Percentiles rank a stretch among this genome's conserved stretches.
These are phyloP conservation scores for Trichoderma harzianum DNA, from an alignment of 2,329 filamentous ascomycete species.

Conservation along the genomic window DNA sequence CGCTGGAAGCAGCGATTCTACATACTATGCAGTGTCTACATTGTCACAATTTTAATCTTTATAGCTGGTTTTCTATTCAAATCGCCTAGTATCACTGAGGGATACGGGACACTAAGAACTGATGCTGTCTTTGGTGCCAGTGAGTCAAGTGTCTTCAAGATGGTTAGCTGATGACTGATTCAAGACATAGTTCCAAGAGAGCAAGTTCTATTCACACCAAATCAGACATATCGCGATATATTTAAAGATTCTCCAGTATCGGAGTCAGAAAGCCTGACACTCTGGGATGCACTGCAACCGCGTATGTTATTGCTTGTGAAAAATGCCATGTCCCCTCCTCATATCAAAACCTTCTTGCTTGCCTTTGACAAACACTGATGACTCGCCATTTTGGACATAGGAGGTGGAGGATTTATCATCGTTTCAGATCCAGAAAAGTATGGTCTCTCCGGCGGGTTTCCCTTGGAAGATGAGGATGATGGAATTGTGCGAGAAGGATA, in stretches of 20 bases:
- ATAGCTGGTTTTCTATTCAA: background rate
- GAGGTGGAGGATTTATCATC: background rate
- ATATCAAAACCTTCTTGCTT: background rate
- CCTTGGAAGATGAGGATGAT: conserved; percentile 35
- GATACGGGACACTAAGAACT: background rate
- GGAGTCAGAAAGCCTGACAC: background rate
- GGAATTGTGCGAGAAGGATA: background rate
- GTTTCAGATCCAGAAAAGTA: background rate
- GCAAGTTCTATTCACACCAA: background rate
- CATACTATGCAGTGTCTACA: background rate
- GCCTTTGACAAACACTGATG: background rate
- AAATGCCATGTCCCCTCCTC: background rate
- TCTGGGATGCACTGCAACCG: background rate
- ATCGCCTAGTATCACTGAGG: background rate
- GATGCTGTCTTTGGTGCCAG: background rate
- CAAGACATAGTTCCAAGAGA: background rate
- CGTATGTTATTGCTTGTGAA: background rate
- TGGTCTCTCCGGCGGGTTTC: conserved; percentile 27
- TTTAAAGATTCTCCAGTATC: background rate
- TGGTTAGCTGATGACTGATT: background rate
- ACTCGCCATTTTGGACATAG: background rate
- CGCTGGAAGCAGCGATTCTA: background rate
- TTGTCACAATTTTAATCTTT: background rate
- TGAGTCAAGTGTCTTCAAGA: background rate
- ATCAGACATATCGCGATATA: background rate